Evolutionary conservation across 768 basidiomycete species (phyloP), one percentile per base, ranked within the genome.

Genomic region (Cyclocybe cylindracea): DNA sequence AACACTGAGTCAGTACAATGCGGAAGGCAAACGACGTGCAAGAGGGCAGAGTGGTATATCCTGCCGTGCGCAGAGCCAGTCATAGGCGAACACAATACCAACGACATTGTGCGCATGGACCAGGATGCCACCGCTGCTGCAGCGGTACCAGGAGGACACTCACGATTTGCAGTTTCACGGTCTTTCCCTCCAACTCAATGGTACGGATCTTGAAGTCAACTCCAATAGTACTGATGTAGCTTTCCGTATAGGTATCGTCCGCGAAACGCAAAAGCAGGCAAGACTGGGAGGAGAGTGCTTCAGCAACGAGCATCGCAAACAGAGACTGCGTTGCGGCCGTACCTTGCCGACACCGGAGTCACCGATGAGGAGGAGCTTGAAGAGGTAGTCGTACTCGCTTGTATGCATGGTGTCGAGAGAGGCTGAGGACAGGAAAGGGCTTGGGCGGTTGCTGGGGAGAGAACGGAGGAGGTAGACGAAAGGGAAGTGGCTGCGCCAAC

Each of bases 161-260:
- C 64, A 97, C 95, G 73, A 98, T 98, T 76, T 98, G 96, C 53
- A 98, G 82, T 73, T 98, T 98, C 70, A 98, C 92, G 1, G 91
- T 92, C 87, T 97, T 97, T 53, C 96, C 96, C 66, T 98, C 96
- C 48, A 98, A 80, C 70, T 98, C 96, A 73, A 98, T 98, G 34
- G 96, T 98, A 54, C 96, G 85, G 76, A 98, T 98, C 87, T 95
- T 96, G 78, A 97, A 97, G 78, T 97, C 94, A 52, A 98, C 94
- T 59, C 97, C 97, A 71, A 98, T 98, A 36, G 96, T 98, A 53
- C 88, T 91, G 68, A 98, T 95, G 73, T 96, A 98, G 61, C 90
- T 93, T 70, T 96, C 94, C 46, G 96, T 97, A 79, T 95, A 98
- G 45, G 94, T 91, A 71, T 98, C 96, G 73, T 98, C 96, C 55